A percentile compares a stretch with the other conserved stretches of the same genome.
phyloP scores from a whole-genome alignment of 176 grass and related monocot species.

The Areca catechu region DNA sequence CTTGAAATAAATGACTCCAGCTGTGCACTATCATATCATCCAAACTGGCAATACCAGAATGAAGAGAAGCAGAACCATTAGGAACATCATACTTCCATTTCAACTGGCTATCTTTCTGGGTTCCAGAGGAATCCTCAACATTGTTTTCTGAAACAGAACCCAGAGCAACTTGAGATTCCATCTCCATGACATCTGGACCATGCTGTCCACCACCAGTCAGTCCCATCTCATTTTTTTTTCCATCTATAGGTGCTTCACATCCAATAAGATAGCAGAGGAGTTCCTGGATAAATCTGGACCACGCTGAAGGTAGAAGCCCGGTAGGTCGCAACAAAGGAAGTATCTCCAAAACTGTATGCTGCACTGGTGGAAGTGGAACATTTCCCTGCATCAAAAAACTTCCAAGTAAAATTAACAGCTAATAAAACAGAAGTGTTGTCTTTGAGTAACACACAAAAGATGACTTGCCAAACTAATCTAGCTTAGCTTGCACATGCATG shows the following conservation, averaged over 20 bases:
- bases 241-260: slow-evolving; percentile 41
- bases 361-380: slow-evolving; percentile 54
- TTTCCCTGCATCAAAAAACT: slow-evolving; percentile 54
- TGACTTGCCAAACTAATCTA: no score
- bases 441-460: no score
- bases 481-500: no score
- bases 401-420: slow-evolving; percentile 8
- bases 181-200: background rate
- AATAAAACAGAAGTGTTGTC: background rate
- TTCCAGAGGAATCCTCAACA: no score
- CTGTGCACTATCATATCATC: slow-evolving; percentile 33
- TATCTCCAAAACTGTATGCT: slow-evolving; percentile 79
- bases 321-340: slow-evolving; percentile 75
- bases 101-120: no score
- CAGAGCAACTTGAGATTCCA: background rate
- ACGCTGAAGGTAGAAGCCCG: slow-evolving; percentile 55
- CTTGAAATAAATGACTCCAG: slow-evolving; percentile 70
- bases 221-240: slow-evolving; percentile 33
- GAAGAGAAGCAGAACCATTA: slow-evolving; percentile 21
- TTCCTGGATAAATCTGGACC: slow-evolving; percentile 62
- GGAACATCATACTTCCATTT: background rate
- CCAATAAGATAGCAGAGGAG: slow-evolving; percentile 79
- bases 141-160: no score
- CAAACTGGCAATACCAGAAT: slow-evolving; percentile 28
- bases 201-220: background rate